Evolutionary conservation across 1,284 basidiomycete genomes (phyloP).

Genomic region (Porodaedalea pini): DNA sequence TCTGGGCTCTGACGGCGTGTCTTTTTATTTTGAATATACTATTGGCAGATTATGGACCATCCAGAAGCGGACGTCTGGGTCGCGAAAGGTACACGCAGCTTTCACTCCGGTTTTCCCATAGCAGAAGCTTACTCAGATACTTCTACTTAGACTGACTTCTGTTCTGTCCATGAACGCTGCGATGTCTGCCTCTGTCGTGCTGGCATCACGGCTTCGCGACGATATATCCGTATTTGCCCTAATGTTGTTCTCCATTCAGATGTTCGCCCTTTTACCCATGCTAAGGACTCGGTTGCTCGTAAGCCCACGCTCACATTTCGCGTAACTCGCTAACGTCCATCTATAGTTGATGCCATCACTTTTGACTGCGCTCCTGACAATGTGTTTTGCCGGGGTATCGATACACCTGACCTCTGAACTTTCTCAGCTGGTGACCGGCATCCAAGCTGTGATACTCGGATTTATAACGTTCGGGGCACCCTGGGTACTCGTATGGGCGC

Average conservation of each 20-base stretch:
- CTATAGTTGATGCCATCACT: constrained; percentile 42
- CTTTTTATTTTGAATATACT: constrained; percentile 63
- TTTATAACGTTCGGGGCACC: constrained; percentile 71
- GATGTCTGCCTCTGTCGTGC: constrained; percentile 89
- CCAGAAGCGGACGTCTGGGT: constrained; percentile 29
- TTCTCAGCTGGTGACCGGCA: constrained; percentile 48
- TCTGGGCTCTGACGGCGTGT: constrained; percentile 84
- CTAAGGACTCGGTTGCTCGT: constrained; percentile 79
- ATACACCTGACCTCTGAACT: constrained; percentile 50
- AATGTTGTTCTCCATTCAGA: constrained; percentile 80
- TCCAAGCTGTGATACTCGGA: constrained; percentile 48
- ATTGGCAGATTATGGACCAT: constrained; percentile 61
- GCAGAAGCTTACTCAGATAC: not conserved
- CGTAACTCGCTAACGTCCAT: constrained; percentile 11
- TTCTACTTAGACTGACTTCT: constrained; percentile 65
- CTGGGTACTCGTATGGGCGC: constrained; percentile 72
- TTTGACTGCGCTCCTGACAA: constrained; percentile 50
- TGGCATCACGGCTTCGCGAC: constrained; percentile 84
- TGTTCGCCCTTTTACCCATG: constrained; percentile 84
- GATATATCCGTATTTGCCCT: constrained; percentile 89
- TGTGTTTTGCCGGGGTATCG: constrained; percentile 44
- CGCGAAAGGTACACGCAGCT: constrained; percentile 37
- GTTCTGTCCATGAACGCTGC: constrained; percentile 94
- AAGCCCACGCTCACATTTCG: constrained; percentile 25
- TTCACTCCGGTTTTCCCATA: constrained; percentile 5